phyloP scores from a whole-genome alignment of 371 early-diverging fungal species.

The Actinomortierella ambigua region DNA sequence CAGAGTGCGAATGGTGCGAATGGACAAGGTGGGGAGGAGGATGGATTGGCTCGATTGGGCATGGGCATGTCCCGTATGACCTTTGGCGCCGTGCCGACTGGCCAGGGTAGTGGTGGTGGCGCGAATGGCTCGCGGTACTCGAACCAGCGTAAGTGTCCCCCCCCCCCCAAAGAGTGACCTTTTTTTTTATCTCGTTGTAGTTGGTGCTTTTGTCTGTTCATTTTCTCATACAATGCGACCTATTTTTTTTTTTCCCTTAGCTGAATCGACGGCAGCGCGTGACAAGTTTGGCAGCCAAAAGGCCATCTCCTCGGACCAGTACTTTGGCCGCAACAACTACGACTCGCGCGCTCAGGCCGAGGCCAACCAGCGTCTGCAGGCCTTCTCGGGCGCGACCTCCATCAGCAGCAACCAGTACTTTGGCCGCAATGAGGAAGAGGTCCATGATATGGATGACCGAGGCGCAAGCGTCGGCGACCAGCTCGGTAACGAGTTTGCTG shows the following conservation, averaged over 20 bases:
- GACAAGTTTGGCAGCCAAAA: constrained; percentile 79
- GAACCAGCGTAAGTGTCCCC: too few relatives aligned
- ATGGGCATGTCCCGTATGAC: constrained; percentile 83
- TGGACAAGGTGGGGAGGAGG: constrained; percentile 32
- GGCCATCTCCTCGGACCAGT: constrained; percentile 89
- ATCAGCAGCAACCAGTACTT: constrained; percentile 87
- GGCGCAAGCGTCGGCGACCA: constrained; percentile 27
- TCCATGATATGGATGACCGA: constrained; percentile 29
- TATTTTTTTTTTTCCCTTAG: constrained; percentile 5
- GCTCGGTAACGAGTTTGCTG: constrained; percentile 63
- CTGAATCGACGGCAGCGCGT: constrained; percentile 52
- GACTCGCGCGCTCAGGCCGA: constrained; percentile 68
- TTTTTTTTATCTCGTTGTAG: too few relatives aligned
- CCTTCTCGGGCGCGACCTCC: constrained; percentile 74
- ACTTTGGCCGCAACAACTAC: constrained; percentile 82
- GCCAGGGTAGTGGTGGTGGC: constrained; percentile 5
- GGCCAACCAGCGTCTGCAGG: constrained; percentile 63
- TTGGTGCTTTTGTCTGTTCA: background rate
- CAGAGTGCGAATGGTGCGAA: constrained; percentile 31
- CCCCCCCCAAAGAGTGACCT: background rate
- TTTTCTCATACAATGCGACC: too few relatives aligned
- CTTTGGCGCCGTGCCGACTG: constrained; percentile 58
- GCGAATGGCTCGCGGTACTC: constrained; percentile 9
- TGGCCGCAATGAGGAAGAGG: constrained; percentile 66
- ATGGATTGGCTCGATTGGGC: constrained; percentile 75